These are phyloP conservation scores for Neurospora sp. DNA, from an alignment of 495 filamentous ascomycete species.

Conservation along the genomic window DNA sequence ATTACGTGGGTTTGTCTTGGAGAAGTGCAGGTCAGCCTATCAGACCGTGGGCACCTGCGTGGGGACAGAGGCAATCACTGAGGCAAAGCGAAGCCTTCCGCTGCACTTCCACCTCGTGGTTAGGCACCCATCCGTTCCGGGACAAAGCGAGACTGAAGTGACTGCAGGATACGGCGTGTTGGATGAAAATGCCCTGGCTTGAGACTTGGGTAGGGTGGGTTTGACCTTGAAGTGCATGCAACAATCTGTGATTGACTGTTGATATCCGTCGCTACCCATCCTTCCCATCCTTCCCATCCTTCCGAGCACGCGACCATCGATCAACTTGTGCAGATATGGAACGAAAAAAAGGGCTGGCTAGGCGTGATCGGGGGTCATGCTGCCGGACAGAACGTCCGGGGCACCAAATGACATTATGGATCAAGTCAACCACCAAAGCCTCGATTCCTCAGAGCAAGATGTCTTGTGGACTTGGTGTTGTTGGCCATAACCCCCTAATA, in stretches of 20 bases:
- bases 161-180: neutral
- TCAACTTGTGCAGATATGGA: neutral
- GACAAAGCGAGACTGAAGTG: neutral
- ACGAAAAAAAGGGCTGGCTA: neutral
- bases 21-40: neutral
- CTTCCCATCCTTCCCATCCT: neutral
- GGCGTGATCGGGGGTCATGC: neutral
- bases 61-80: neutral
- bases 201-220: neutral
- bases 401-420: neutral
- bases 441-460: neutral
- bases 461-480: neutral
- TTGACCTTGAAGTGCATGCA: neutral
- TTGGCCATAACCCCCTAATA: neutral
- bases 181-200: neutral
- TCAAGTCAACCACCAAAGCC: neutral
- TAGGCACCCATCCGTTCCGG: neutral
- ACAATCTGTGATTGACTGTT: neutral
- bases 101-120: neutral
- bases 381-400: neutral
- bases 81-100: neutral
- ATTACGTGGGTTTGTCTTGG: neutral
- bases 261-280: neutral
- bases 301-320: neutral
- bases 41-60: neutral